These are phyloP conservation scores for Gonium pectorale DNA, from an alignment of 139 green algal species.

Conservation along the genomic window DNA sequence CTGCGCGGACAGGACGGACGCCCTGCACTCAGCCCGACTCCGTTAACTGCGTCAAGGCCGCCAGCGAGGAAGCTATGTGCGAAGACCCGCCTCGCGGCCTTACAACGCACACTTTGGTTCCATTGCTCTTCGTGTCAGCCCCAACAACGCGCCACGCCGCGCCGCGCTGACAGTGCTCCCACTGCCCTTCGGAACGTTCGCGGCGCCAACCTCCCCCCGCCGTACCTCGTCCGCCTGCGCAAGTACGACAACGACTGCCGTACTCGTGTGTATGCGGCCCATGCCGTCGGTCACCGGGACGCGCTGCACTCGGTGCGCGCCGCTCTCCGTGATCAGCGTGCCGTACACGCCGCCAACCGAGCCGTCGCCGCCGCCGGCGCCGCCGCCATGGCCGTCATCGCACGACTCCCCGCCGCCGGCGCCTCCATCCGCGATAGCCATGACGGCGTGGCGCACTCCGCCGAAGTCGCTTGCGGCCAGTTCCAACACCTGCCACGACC, in stretches of 20 bases:
- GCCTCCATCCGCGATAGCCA: neutral
- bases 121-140: too few relatives aligned
- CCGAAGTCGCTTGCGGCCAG: neutral
- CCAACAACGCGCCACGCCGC: too few relatives aligned
- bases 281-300: conserved; percentile 92
- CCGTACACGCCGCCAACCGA: neutral
- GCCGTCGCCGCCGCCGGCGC: neutral
- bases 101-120: too few relatives aligned
- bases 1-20: too few relatives aligned
- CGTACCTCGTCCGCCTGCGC: conserved; percentile 81
- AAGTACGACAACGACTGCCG: conserved; percentile 90
- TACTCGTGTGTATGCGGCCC: conserved; percentile 94
- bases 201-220: too few relatives aligned
- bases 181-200: too few relatives aligned
- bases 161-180: too few relatives aligned
- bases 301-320: conserved; percentile 94
- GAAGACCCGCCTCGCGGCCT: too few relatives aligned
- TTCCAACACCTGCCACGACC: conserved; percentile 30
- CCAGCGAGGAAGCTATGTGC: too few relatives aligned
- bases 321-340: conserved; percentile 87
- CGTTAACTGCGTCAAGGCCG: too few relatives aligned
- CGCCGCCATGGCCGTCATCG: neutral
- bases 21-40: too few relatives aligned
- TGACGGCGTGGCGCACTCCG: conserved; percentile 24
- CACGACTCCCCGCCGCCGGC: neutral